These are phyloP conservation scores for Salix purpurea DNA, from an alignment of 345 rosid genomes.

Conservation along the genomic window DNA sequence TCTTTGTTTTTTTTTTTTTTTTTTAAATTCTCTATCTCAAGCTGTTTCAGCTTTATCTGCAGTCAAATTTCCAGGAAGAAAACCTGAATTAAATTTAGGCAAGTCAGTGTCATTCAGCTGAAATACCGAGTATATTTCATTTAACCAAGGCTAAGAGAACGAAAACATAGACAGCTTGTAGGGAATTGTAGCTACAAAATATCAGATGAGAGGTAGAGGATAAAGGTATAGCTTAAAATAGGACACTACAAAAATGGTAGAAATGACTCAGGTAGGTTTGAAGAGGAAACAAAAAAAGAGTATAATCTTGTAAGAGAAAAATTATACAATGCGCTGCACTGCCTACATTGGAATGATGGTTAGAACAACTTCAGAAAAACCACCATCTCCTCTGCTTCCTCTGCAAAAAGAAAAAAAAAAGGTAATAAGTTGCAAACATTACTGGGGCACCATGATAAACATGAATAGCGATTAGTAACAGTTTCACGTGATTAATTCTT, in stretches of 20 bases:
- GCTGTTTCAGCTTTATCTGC: too few relatives aligned
- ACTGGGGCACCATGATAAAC: neutral
- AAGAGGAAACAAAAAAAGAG: neutral
- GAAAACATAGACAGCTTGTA: neutral
- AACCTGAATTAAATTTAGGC: too few relatives aligned
- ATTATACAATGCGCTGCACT: neutral
- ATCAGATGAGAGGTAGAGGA: neutral
- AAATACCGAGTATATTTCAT: neutral
- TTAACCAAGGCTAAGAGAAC: neutral
- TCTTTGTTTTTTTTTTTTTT: too few relatives aligned
- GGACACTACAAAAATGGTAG: neutral
- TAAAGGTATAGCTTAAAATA: neutral
- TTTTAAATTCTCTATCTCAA: too few relatives aligned
- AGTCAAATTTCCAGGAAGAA: too few relatives aligned
- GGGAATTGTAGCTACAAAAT: neutral
- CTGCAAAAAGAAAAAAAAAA: slow-evolving; percentile 26
- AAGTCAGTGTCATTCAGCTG: neutral
- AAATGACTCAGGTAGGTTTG: neutral
- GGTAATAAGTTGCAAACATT: neutral
- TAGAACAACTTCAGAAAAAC: slow-evolving; percentile 44
- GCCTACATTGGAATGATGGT: neutral
- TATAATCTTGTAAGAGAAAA: neutral
- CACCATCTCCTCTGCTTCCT: slow-evolving; percentile 58
- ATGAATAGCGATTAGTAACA: neutral
- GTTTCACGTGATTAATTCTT: neutral